These are phyloP conservation scores for Albugo laibachii DNA, from an alignment of 352 stramenopile genomes.

Conservation along the genomic window DNA sequence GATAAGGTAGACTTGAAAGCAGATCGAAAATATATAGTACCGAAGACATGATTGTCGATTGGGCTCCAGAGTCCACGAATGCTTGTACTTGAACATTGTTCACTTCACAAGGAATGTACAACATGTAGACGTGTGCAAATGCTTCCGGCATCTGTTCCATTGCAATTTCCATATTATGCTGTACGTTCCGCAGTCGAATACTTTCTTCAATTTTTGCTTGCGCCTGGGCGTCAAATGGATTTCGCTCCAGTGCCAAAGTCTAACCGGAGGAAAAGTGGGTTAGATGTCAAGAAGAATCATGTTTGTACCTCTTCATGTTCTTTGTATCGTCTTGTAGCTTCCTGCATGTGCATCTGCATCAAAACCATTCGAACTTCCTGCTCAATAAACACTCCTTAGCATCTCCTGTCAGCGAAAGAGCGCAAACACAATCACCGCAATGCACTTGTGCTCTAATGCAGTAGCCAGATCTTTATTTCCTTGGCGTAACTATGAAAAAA, in stretches of 20 bases:
- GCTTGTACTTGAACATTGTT: slow-evolving; percentile 70
- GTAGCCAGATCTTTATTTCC: slow-evolving; percentile 37
- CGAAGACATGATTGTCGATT: slow-evolving; percentile 86
- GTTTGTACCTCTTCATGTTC: slow-evolving; percentile 43
- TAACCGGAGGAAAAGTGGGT: slow-evolving; percentile 3
- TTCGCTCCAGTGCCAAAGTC: slow-evolving; percentile 31
- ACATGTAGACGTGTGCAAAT: slow-evolving; percentile 74
- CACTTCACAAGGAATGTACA: slow-evolving; percentile 76
- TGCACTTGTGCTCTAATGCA: slow-evolving; percentile 40
- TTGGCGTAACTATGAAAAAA: slow-evolving; percentile 24
- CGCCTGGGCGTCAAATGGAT: slow-evolving; percentile 54
- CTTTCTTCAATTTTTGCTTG: slow-evolving; percentile 70
- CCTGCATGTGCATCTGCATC: slow-evolving; percentile 73
- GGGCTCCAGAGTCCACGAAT: slow-evolving; percentile 81
- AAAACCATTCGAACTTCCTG: slow-evolving; percentile 69
- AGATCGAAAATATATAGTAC: slow-evolving; percentile 9
- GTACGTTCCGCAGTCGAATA: slow-evolving; percentile 68
- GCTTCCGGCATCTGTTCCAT: slow-evolving; percentile 78
- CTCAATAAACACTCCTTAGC: slow-evolving; percentile 1
- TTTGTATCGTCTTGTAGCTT: slow-evolving; percentile 51
- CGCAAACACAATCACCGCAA: slow-evolving; percentile 21
- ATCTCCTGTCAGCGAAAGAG: background rate
- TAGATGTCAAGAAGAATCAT: background rate
- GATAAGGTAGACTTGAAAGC: background rate
- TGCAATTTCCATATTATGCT: slow-evolving; percentile 80